phyloP scores from a whole-genome alignment of 139 green algal species.

The Chlorella vulgaris region DNA sequence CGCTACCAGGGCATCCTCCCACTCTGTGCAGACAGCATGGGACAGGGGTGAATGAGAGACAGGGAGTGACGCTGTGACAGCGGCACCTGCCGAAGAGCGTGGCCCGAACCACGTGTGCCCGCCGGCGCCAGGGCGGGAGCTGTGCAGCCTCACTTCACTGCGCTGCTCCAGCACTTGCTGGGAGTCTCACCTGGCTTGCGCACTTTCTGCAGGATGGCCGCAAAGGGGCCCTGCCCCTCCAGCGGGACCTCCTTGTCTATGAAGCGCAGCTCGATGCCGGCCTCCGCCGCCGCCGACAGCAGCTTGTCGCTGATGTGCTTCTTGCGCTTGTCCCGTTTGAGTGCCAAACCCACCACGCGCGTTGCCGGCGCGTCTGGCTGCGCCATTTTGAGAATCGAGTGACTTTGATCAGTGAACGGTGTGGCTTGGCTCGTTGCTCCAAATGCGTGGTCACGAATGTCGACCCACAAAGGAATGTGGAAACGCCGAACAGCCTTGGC shows the following conservation, averaged over 20 bases:
- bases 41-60: not conserved
- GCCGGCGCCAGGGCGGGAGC: too few relatives aligned
- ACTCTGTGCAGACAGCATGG: constrained; percentile 52
- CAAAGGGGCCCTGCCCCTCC: constrained; percentile 67
- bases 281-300: constrained; percentile 30
- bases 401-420: too few relatives aligned
- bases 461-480: too few relatives aligned
- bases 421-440: too few relatives aligned
- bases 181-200: constrained; percentile 63
- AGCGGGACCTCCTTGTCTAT: constrained; percentile 61
- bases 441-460: too few relatives aligned
- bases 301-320: constrained; percentile 67
- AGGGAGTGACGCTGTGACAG: not conserved
- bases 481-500: too few relatives aligned
- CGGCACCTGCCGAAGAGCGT: not conserved
- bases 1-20: constrained; percentile 58
- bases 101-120: not conserved
- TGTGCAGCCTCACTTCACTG: too few relatives aligned
- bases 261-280: constrained; percentile 55
- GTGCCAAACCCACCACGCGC: constrained; percentile 33
- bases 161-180: too few relatives aligned
- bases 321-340: constrained; percentile 42
- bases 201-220: constrained; percentile 81
- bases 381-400: too few relatives aligned
- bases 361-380: not conserved